A percentile compares a stretch with the other conserved stretches of the same genome.
Evolutionary conservation across 2,329 filamentous ascomycete genomes (phyloP).

Genomic region (Plenodomus biglobosus): DNA sequence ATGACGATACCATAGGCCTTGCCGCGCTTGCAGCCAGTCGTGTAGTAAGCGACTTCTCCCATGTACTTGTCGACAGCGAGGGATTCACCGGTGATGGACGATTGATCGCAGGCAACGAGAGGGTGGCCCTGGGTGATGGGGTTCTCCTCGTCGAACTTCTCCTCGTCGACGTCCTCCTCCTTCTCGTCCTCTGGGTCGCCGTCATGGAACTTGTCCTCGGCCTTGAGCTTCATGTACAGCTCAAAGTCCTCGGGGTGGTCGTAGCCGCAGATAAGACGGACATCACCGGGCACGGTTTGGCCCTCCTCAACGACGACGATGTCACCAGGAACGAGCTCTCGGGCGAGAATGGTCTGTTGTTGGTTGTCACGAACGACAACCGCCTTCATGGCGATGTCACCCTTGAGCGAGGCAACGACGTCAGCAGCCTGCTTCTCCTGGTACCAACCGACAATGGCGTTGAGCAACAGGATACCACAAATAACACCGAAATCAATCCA

Average conservation of each 20-base stretch:
- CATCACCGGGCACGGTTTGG: conserved; percentile 68
- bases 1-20: conserved; percentile 71
- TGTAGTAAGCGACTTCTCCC: conserved; percentile 75
- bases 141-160: conserved; percentile 58
- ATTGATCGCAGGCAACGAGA: conserved; percentile 73
- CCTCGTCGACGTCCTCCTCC: conserved; percentile 61
- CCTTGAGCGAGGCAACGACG: conserved; percentile 66
- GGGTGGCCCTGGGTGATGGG: conserved; percentile 63
- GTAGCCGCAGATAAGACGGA: conserved; percentile 73
- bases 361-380: conserved; percentile 67
- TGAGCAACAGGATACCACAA: conserved; percentile 72
- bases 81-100: conserved; percentile 78
- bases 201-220: conserved; percentile 55
- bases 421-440: conserved; percentile 80
- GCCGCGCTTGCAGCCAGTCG: conserved; percentile 78
- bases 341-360: conserved; percentile 69
- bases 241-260: conserved; percentile 67
- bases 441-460: conserved; percentile 77
- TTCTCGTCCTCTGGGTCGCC: conserved; percentile 63
- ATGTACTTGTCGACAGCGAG: conserved; percentile 79
- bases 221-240: conserved; percentile 65
- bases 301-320: conserved; percentile 75
- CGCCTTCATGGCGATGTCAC: conserved; percentile 76
- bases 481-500: conserved; percentile 78
- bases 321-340: conserved; percentile 75